phyloP scores from a whole-genome alignment of 1,139 yeast genomes.

The Candida pseudoviswanathii region DNA sequence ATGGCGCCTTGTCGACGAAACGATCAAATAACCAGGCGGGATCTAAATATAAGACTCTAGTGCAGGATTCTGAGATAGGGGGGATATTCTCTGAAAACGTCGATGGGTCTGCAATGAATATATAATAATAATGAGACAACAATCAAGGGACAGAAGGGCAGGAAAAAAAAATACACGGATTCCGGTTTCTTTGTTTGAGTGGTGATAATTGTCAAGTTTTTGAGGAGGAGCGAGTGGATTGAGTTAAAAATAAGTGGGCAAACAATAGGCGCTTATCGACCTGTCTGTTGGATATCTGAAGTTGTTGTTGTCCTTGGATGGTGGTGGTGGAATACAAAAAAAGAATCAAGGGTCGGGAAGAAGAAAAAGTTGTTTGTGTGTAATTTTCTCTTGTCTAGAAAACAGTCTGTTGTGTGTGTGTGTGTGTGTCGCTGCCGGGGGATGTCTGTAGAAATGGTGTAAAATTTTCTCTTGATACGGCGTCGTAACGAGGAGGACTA shows the following conservation, averaged over 20 bases:
- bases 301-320: background rate
- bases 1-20: background rate
- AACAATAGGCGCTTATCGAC: background rate
- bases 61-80: too few species aligned
- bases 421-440: background rate
- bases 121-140: too few species aligned
- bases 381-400: background rate
- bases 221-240: background rate
- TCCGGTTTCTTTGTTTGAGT: background rate
- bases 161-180: too few species aligned
- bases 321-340: background rate
- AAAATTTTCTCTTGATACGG: conserved; percentile 3
- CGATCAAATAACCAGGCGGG: background rate
- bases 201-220: background rate
- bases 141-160: too few species aligned
- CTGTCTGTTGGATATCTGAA: background rate
- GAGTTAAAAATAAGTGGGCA: background rate
- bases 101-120: too few species aligned
- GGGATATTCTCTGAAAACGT: too few species aligned
- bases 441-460: background rate
- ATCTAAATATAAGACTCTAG: background rate
- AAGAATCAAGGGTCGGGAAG: background rate
- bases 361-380: background rate
- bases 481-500: background rate
- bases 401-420: background rate